Evolutionary conservation across 2,329 filamentous ascomycete genomes (phyloP).

Genomic region (Penicillium nordicum): DNA sequence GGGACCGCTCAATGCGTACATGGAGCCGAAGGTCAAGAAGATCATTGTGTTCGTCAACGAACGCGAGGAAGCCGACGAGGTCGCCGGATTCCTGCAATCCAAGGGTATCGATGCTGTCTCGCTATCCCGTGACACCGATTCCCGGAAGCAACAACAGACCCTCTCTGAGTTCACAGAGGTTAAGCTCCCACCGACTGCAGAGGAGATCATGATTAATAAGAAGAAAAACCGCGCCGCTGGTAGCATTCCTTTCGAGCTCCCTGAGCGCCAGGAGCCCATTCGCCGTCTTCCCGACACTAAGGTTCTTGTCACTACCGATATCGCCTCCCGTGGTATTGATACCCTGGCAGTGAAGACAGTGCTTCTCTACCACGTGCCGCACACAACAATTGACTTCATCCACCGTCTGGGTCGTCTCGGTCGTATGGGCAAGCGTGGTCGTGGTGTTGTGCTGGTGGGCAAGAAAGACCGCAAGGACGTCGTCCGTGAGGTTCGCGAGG

Average conservation of each 20-base stretch:
- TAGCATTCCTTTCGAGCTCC: constrained; percentile 41
- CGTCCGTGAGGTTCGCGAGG: constrained; percentile 85
- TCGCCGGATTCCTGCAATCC: constrained; percentile 71
- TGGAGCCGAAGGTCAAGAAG: constrained; percentile 65
- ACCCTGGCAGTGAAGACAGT: constrained; percentile 88
- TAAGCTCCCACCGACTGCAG: constrained; percentile 34
- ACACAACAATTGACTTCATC: constrained; percentile 97
- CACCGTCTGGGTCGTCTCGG: constrained; percentile 90
- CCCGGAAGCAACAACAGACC: constrained; percentile 72
- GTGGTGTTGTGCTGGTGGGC: constrained; percentile 85
- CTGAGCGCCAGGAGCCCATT: constrained; percentile 33
- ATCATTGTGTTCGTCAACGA: constrained; percentile 97
- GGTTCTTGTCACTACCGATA: constrained; percentile 89
- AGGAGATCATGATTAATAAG: constrained; percentile 33
- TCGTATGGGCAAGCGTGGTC: constrained; percentile 84
- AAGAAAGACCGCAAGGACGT: constrained; percentile 86
- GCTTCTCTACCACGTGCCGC: constrained; percentile 93
- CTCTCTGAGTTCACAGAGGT: constrained; percentile 67
- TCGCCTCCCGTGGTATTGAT: constrained; percentile 90
- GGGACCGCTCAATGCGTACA: constrained; percentile 33
- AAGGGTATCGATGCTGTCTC: constrained; percentile 89
- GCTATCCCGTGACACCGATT: constrained; percentile 77
- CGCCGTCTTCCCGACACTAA: constrained; percentile 71
- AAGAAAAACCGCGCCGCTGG: constrained; percentile 33
- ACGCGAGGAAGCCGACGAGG: constrained; percentile 77